Conservation (phyloP, 2,329 filamentous ascomycete species). For the Rugonectria rugulosa region DNA sequence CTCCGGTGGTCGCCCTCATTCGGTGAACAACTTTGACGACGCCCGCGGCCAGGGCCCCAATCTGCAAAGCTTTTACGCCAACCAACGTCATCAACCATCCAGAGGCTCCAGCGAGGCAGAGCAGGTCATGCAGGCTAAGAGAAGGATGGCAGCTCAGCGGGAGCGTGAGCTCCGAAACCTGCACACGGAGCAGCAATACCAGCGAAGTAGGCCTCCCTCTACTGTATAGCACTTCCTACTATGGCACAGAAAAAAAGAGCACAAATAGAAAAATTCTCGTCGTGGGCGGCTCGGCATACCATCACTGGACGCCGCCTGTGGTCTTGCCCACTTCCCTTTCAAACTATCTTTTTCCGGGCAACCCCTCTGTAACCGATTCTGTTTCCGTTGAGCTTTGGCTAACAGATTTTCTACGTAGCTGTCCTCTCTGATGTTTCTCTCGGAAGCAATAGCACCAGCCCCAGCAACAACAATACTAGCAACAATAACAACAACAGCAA, state of each 20-base stretch:
- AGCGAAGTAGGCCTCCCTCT: conserved; percentile 93
- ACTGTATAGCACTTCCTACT: conserved; percentile 69
- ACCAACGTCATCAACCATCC: conserved; percentile 88
- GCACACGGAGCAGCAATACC: conserved; percentile 99
- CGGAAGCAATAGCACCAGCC: conserved; percentile 17
- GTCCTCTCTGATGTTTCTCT: conserved; percentile 56
- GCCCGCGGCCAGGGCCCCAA: conserved; percentile 75
- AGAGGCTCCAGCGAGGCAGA: conserved; percentile 89
- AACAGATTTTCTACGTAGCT: conserved; percentile 55
- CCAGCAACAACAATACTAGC: conserved; percentile 39
- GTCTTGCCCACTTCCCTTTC: conserved; percentile 34
- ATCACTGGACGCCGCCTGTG: conserved; percentile 33
- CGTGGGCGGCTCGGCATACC: conserved; percentile 36
- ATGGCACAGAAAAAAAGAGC: conserved; percentile 44
- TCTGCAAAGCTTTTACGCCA: conserved; percentile 92
- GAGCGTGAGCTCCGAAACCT: conserved; percentile 99
- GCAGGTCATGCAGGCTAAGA: conserved; percentile 99
- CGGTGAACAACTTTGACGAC: conserved; percentile 82
- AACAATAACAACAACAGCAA: conserved; percentile 57
- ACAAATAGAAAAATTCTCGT: conserved; percentile 49
- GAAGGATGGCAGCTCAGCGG: conserved; percentile 98
- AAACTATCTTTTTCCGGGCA: conserved; percentile 31
- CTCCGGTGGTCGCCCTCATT: conserved; percentile 77
- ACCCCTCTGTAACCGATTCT: conserved; percentile 37
- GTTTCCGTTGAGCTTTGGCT: conserved; percentile 45